Evolutionary conservation across 75 land plant species (phyloP).

Genomic region (Pinus tabuliformis): DNA sequence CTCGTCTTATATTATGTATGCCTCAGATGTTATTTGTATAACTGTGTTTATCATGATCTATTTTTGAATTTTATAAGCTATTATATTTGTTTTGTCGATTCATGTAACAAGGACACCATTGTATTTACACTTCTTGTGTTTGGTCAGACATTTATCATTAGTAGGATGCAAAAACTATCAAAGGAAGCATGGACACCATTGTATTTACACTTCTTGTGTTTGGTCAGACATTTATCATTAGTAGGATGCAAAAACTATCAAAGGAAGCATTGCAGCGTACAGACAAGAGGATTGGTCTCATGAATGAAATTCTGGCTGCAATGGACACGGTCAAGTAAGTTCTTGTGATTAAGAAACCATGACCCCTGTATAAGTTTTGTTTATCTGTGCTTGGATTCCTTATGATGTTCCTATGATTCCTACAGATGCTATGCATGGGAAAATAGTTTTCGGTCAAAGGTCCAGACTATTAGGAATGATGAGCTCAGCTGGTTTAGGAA

Average conservation of each 20-base stretch:
- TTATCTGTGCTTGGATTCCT: neutral
- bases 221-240: slow-evolving; percentile 75
- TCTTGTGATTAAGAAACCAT: neutral
- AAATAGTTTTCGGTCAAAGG: slow-evolving; percentile 78
- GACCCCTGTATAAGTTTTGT: neutral
- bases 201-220: slow-evolving; percentile 2
- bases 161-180: slow-evolving; percentile 67
- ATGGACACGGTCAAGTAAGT: slow-evolving; percentile 97
- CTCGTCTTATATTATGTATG: too few species aligned
- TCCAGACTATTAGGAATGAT: slow-evolving; percentile 65
- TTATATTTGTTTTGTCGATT: neutral
- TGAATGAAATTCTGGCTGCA: slow-evolving; percentile 93
- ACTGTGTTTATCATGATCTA: too few species aligned
- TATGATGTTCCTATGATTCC: neutral
- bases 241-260: slow-evolving; percentile 67
- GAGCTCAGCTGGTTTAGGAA: slow-evolving; percentile 93
- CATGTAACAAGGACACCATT: neutral
- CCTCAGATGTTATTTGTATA: too few species aligned
- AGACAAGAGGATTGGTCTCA: slow-evolving; percentile 90
- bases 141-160: slow-evolving; percentile 72
- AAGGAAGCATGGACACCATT: slow-evolving; percentile 56
- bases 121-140: slow-evolving; percentile 2
- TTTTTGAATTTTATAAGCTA: neutral
- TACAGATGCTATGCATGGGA: slow-evolving; percentile 98
- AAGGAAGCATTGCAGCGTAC: slow-evolving; percentile 93